Percentiles rank a stretch among this genome's conserved stretches.
phyloP scores from a whole-genome alignment of 1,139 yeast genomes.

The Hansenula sp. region DNA sequence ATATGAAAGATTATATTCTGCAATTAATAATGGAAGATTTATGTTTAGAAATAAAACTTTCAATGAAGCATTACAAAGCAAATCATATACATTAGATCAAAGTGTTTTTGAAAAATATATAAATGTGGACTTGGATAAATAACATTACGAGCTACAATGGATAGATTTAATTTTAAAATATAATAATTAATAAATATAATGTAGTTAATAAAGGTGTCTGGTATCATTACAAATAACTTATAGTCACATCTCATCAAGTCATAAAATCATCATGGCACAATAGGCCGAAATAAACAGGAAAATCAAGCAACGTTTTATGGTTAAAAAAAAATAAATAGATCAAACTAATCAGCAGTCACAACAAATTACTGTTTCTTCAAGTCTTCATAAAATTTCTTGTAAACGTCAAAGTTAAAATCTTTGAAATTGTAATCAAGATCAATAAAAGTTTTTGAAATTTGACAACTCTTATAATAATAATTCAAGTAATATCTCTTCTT shows the following conservation, averaged over 20 bases:
- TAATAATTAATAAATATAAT: background rate
- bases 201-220: background rate
- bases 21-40: constrained; percentile 24
- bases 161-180: no score
- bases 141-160: background rate
- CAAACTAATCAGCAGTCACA: background rate
- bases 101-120: constrained; percentile 1
- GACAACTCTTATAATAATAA: constrained; percentile 58
- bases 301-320: no score
- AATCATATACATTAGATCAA: constrained; percentile 23
- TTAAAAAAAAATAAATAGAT: background rate
- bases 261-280: background rate
- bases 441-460: constrained; percentile 55
- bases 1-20: constrained; percentile 29
- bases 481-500: constrained; percentile 22
- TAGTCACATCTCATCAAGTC: background rate
- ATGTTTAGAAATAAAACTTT: constrained; percentile 27
- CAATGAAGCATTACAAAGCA: constrained; percentile 23
- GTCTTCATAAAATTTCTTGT: constrained; percentile 43
- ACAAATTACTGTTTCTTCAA: constrained; percentile 19
- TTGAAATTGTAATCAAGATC: constrained; percentile 63
- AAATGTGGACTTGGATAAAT: background rate
- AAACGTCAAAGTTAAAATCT: constrained; percentile 48
- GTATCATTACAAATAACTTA: background rate
- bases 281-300: background rate